These are phyloP conservation scores for Aureobasidium sp. DNA, from an alignment of 2,329 filamentous ascomycete genomes.

Conservation along the genomic window DNA sequence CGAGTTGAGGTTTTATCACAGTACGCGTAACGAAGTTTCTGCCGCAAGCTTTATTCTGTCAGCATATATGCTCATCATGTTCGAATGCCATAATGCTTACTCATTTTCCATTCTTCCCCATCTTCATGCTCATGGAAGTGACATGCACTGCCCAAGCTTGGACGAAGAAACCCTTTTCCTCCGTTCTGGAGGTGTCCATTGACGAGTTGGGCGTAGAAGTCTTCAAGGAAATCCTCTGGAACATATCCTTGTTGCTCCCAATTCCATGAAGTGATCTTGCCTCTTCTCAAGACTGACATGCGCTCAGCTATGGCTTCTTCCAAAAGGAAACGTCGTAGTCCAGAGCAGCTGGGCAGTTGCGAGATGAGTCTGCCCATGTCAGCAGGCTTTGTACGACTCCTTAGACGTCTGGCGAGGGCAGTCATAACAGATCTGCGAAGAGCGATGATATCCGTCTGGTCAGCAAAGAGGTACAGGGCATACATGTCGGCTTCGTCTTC, in stretches of 20 bases:
- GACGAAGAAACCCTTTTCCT: background rate
- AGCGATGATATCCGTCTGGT: background rate
- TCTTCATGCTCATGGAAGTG: background rate
- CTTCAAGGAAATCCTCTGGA: background rate
- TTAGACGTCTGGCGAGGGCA: background rate
- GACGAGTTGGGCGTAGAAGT: background rate
- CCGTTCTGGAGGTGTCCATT: background rate
- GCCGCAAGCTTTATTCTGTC: background rate
- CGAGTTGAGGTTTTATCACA: background rate
- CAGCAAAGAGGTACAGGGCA: background rate
- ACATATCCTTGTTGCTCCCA: background rate
- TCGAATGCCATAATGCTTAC: background rate
- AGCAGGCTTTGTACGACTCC: no score
- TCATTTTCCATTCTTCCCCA: background rate
- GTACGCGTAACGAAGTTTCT: background rate
- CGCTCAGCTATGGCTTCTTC: background rate
- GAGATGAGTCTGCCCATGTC: background rate
- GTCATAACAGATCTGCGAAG: background rate
- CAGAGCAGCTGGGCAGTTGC: background rate
- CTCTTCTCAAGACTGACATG: background rate
- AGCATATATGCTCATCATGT: background rate
- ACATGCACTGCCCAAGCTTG: background rate
- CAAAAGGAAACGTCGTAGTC: background rate
- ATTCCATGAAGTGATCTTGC: background rate
- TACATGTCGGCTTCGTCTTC: background rate